Conservation (phyloP, 139 green algal genomes). For the Closterium sp. region DNA sequence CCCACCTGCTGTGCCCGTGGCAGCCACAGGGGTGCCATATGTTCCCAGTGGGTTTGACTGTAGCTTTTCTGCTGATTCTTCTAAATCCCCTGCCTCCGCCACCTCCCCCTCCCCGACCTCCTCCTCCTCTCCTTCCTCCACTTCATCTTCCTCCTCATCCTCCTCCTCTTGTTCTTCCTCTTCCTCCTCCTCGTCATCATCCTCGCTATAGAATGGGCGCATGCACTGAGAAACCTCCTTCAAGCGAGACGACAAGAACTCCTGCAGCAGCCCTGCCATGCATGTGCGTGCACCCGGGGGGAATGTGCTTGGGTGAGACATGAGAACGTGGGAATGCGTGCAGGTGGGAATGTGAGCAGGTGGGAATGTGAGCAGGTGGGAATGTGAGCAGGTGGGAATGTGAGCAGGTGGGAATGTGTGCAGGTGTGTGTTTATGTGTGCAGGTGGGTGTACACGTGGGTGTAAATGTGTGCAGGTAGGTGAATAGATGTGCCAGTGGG, state of each 20-base stretch:
- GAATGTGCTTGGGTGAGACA: no score
- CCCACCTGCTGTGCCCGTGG: background rate
- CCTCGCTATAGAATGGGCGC: background rate
- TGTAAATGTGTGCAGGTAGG: no score
- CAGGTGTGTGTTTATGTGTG: no score
- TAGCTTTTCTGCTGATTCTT: background rate
- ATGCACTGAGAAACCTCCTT: background rate
- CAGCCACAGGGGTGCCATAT: background rate
- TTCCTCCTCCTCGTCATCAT: background rate
- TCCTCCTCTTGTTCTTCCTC: no score
- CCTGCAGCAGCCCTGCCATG: background rate
- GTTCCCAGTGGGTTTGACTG: background rate
- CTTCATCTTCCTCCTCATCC: no score
- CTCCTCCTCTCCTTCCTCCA: background rate
- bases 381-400: no score
- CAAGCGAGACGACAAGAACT: background rate
- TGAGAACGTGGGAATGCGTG: no score
- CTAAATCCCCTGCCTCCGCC: background rate
- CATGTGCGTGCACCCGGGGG: background rate
- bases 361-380: no score
- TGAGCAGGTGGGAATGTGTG: no score
- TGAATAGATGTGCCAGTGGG: no score
- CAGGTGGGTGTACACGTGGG: no score
- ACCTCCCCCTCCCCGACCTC: no score
- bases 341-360: background rate